phyloP scores from a whole-genome alignment of 805 yeast species.

The Vanderwaltozyma yarrowii region DNA sequence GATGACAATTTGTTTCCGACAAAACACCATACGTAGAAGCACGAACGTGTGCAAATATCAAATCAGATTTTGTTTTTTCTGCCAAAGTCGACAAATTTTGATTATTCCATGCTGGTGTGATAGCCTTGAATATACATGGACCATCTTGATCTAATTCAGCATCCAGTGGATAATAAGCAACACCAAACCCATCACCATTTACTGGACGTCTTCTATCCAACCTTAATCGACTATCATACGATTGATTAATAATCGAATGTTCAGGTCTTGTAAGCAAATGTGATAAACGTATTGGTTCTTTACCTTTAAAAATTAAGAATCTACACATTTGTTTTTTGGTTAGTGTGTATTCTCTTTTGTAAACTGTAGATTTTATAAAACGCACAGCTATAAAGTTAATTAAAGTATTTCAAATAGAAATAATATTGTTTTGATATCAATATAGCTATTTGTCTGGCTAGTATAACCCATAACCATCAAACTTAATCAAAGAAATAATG shows the following conservation, averaged over 20 bases:
- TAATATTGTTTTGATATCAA: too few species aligned
- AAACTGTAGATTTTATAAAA: too few species aligned
- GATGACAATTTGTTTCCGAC: constrained; percentile 95
- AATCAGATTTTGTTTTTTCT: constrained; percentile 70
- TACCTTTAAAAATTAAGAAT: constrained; percentile 83
- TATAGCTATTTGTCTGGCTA: too few species aligned
- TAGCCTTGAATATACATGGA: constrained; percentile 90
- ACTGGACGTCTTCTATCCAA: constrained; percentile 85
- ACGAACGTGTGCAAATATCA: constrained; percentile 91
- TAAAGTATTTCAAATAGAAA: too few species aligned
- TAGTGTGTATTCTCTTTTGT: too few species aligned
- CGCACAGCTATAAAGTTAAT: too few species aligned
- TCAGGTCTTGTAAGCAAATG: constrained; percentile 90
- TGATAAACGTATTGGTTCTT: constrained; percentile 76
- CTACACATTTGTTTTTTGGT: constrained; percentile 59
- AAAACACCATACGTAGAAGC: constrained; percentile 94
- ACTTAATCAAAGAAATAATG: too few species aligned
- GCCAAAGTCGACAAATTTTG: constrained; percentile 78
- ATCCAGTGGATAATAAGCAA: constrained; percentile 76
- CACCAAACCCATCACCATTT: constrained; percentile 98
- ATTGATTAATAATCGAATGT: constrained; percentile 93
- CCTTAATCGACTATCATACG: constrained; percentile 81
- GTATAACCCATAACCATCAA: too few species aligned
- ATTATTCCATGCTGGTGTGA: constrained; percentile 98
- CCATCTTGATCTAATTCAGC: constrained; percentile 46